Conservation (phyloP, 805 yeast species). For the Hemisphaericaspora nanyangensis region DNA sequence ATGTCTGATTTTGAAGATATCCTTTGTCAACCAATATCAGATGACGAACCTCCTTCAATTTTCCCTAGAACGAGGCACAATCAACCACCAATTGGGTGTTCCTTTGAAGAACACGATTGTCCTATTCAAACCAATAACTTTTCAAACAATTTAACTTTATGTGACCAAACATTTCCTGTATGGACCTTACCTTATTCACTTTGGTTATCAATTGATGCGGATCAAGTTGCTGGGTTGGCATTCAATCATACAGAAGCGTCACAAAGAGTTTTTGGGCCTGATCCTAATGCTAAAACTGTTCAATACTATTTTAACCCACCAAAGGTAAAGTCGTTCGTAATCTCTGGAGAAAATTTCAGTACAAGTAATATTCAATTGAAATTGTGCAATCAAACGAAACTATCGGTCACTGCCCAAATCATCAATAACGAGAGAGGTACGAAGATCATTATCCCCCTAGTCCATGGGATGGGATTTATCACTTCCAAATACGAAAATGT, state of each 20-base stretch:
- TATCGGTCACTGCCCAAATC: slow-evolving; percentile 27
- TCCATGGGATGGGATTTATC: slow-evolving; percentile 78
- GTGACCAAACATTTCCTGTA: slow-evolving; percentile 60
- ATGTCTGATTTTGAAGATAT: slow-evolving; percentile 19
- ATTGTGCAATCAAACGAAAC: slow-evolving; percentile 25
- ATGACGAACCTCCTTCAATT: slow-evolving; percentile 40
- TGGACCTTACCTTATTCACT: slow-evolving; percentile 83
- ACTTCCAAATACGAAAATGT: slow-evolving; percentile 56
- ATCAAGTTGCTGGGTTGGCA: slow-evolving; percentile 57
- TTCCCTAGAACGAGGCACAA: slow-evolving; percentile 33
- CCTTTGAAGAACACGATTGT: slow-evolving; percentile 14
- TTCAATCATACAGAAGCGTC: slow-evolving; percentile 56
- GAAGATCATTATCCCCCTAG: slow-evolving; percentile 51
- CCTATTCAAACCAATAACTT: slow-evolving; percentile 77
- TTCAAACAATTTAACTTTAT: slow-evolving; percentile 68
- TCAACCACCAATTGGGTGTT: slow-evolving; percentile 34
- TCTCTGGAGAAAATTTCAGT: slow-evolving; percentile 27
- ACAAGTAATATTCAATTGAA: slow-evolving; percentile 14
- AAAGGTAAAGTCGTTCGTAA: slow-evolving; percentile 55
- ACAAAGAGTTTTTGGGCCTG: slow-evolving; percentile 71
- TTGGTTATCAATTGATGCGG: slow-evolving; percentile 54
- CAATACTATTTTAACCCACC: slow-evolving; percentile 68
- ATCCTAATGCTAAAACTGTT: slow-evolving; percentile 47
- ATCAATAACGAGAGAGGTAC: slow-evolving; percentile 35
- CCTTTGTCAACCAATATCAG: slow-evolving; percentile 41